A percentile compares a stretch with the other conserved stretches of the same genome.
Evolutionary conservation across 306 rosid species (phyloP).

Genomic region (Fragaria iinumae): DNA sequence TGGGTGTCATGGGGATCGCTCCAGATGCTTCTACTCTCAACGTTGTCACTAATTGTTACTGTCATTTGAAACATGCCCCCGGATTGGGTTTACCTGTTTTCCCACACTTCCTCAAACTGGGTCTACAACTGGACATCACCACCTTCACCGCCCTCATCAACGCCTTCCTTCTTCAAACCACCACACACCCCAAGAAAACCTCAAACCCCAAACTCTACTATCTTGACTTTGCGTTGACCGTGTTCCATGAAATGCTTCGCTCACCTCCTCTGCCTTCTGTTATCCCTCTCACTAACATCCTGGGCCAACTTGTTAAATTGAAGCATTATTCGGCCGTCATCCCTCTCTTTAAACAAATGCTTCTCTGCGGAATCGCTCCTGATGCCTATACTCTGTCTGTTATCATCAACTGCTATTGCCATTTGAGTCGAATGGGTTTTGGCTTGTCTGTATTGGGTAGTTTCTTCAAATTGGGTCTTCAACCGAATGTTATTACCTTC

Average conservation of each 20-base stretch:
- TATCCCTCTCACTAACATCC: no score
- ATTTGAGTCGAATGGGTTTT: neutral
- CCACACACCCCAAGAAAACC: no score
- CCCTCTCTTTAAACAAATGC: neutral
- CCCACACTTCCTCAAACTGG: constrained; percentile 29
- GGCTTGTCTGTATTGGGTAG: neutral
- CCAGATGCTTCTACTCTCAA: constrained; percentile 8
- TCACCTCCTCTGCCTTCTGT: neutral
- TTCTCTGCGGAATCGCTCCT: neutral
- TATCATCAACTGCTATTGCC: neutral
- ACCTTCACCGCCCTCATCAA: constrained; percentile 9
- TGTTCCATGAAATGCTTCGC: neutral
- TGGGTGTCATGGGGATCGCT: no score
- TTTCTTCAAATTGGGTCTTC: neutral
- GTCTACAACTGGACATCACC: constrained; percentile 8
- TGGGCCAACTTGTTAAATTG: neutral
- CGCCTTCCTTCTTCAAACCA: no score
- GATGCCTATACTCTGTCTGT: neutral
- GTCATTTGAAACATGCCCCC: constrained; percentile 2
- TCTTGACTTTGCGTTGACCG: no score
- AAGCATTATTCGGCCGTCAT: neutral
- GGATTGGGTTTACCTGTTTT: neutral
- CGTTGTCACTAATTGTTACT: constrained; percentile 35
- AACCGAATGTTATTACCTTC: neutral
- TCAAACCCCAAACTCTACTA: no score